Evolutionary conservation across 202 grass and related monocot species (phyloP).

Genomic region (Bolboschoenoplectus hybrid): DNA sequence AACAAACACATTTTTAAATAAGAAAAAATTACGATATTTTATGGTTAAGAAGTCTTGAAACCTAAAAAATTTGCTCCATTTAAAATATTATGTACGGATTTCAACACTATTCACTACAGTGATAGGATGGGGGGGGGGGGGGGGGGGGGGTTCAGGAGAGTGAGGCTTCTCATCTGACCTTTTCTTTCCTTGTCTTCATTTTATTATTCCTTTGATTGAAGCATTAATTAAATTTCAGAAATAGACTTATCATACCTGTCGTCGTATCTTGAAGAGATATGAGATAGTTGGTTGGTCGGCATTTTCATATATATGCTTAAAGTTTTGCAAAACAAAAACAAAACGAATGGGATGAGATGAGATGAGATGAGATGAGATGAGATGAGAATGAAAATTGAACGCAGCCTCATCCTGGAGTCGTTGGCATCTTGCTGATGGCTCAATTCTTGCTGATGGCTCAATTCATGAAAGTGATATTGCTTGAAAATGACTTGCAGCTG

Average conservation of each 20-base stretch:
- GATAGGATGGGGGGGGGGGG: too few relatives aligned
- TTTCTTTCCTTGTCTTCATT: not conserved
- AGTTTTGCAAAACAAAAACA: not conserved
- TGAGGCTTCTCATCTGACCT: slow-evolving; percentile 6
- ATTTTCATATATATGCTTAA: not conserved
- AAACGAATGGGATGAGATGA: not conserved
- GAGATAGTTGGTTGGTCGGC: not conserved
- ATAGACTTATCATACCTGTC: not conserved
- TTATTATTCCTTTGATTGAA: not conserved
- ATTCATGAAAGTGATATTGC: slow-evolving; percentile 9
- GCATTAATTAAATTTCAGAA: slow-evolving; percentile 11
- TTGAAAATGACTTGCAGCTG: slow-evolving; percentile 7
- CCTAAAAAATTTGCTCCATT: too few relatives aligned
- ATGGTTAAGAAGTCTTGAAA: too few relatives aligned
- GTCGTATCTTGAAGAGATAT: not conserved
- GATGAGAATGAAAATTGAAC: slow-evolving; percentile 7
- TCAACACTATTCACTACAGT: too few relatives aligned
- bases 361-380: not conserved
- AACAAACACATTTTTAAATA: too few relatives aligned
- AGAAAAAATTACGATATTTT: too few relatives aligned
- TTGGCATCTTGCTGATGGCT: slow-evolving; percentile 15
- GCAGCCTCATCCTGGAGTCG: slow-evolving; percentile 6
- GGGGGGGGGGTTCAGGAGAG: not conserved
- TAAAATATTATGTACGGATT: too few relatives aligned
- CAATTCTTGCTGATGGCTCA: not conserved